These are phyloP conservation scores for Harringtonia lauricola DNA, from an alignment of 2,329 filamentous ascomycete genomes.

Conservation along the genomic window DNA sequence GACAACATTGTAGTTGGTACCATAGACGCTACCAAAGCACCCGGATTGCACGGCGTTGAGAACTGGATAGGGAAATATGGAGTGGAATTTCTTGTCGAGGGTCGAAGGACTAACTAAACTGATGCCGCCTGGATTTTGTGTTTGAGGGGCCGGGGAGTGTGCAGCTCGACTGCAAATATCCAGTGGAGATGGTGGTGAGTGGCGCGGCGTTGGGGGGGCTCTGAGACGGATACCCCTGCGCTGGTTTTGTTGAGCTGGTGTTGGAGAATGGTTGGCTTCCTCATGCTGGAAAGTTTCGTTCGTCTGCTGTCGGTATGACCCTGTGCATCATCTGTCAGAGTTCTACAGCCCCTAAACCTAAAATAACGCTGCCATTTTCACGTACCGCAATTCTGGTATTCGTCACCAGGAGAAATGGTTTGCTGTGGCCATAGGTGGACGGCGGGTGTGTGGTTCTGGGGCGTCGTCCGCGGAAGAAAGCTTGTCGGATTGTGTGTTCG, in stretches of 20 bases:
- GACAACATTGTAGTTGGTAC: constrained; percentile 63
- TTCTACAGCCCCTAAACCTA: too few relatives aligned
- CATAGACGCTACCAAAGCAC: constrained; percentile 58
- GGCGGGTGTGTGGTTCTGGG: too few relatives aligned
- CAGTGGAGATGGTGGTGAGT: constrained; percentile 2
- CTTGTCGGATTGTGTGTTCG: too few relatives aligned
- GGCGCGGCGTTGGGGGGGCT: constrained; percentile 1
- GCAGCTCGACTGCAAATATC: neutral
- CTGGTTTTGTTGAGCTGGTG: neutral
- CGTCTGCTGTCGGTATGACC: too few relatives aligned
- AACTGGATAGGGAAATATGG: constrained; percentile 59
- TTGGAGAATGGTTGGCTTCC: neutral
- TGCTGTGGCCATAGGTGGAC: too few relatives aligned
- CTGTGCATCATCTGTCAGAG: too few relatives aligned
- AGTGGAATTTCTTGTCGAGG: constrained; percentile 52
- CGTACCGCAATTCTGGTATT: too few relatives aligned
- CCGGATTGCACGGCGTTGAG: constrained; percentile 81
- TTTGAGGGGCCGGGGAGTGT: neutral
- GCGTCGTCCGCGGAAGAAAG: too few relatives aligned
- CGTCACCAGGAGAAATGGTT: too few relatives aligned
- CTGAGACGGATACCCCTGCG: neutral
- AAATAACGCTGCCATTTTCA: too few relatives aligned
- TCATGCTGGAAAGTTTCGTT: too few relatives aligned
- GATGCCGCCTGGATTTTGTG: neutral
- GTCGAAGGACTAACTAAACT: constrained; percentile 32